Evolutionary conservation across 768 basidiomycete genomes (phyloP), one percentile per base, ranked within the genome.

Genomic region (Trametes elegans): DNA sequence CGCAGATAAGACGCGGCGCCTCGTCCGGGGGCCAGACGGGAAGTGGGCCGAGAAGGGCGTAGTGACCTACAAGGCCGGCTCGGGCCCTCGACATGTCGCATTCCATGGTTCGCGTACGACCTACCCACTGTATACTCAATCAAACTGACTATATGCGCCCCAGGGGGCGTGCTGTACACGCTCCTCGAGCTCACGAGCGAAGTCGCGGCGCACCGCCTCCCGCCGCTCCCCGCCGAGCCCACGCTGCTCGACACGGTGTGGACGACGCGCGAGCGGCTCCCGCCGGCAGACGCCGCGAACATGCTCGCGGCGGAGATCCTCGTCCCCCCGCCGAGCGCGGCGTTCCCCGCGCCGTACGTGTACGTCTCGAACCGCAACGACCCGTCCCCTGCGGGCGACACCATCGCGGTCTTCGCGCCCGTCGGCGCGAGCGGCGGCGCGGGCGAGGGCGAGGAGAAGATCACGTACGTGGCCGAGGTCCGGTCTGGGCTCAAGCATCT

Each of bases 301-400:
- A 84, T 85, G 83, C 74, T 80, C 45, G 86, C 84, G 3, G 84
- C 87, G 0, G 90, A 90, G 62, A 79, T 90, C 57, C 74, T 88
- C 50, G 72, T 88, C 53, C 82, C 87, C 0, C 63, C 71, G 6
- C 73, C 82, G 11, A 83, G 82, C 57, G 36, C 70, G 7, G 64
- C 76, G 3, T 86, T 77, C 71, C 74, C 83, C 0, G 73, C 70
- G 0, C 75, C 80, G 2, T 85, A 85, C 67, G 71, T 91, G 14
- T 92, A 90, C 64, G 71, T 81, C 10, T 86, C 89, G 3, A 93
- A 91, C 68, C 78, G 90, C 28, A 85, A 90, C 61, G 83, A 89
- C 62, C 84, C 84, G 5, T 77, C 81, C 19, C 73, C 81, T 0
- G 81, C 78, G 41, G 88, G 90, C 21, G 90, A 93, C 67, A 80